Conservation (phyloP, 1,284 basidiomycete genomes). For the Malassezia vespertilionis region DNA sequence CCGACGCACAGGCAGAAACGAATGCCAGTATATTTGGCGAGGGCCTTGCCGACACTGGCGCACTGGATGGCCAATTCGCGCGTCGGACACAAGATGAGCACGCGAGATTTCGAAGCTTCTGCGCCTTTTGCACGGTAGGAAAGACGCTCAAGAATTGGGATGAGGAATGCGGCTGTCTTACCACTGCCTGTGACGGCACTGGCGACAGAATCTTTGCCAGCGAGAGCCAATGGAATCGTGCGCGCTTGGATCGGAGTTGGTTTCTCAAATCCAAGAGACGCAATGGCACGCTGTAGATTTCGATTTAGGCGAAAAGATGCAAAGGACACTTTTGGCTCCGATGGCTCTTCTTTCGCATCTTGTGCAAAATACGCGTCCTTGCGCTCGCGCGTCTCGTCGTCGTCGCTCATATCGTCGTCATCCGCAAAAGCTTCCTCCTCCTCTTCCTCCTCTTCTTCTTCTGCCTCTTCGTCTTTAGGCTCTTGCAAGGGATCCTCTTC, state of each 20-base stretch:
- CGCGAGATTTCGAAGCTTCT: slow-evolving; percentile 19
- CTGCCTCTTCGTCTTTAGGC: slow-evolving; percentile 20
- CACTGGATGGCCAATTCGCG: slow-evolving; percentile 51
- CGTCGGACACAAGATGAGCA: slow-evolving; percentile 51
- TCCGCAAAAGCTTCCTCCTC: slow-evolving; percentile 16
- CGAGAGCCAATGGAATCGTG: slow-evolving; percentile 50
- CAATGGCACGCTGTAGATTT: slow-evolving; percentile 73
- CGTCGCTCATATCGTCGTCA: slow-evolving; percentile 13
- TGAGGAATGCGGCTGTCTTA: slow-evolving; percentile 79
- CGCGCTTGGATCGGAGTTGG: slow-evolving; percentile 70
- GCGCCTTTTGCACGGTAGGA: slow-evolving; percentile 18
- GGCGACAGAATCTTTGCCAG: slow-evolving; percentile 54
- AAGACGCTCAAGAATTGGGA: slow-evolving; percentile 66
- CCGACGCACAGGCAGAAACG: slow-evolving; percentile 21
- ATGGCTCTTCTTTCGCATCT: slow-evolving; percentile 13
- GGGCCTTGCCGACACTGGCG: slow-evolving; percentile 37
- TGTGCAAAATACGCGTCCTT: slow-evolving; percentile 44
- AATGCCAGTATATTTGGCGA: slow-evolving; percentile 22
- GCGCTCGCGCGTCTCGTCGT: slow-evolving; percentile 10
- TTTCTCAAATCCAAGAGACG: slow-evolving; percentile 64
- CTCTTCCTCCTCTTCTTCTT: slow-evolving; percentile 22
- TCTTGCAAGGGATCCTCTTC: slow-evolving; percentile 48
- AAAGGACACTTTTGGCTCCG: slow-evolving; percentile 54
- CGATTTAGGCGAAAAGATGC: slow-evolving; percentile 77
- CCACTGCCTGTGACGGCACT: slow-evolving; percentile 87